These are phyloP conservation scores for Melaleuca alternifolia DNA, from an alignment of 345 rosid species.

Conservation along the genomic window DNA sequence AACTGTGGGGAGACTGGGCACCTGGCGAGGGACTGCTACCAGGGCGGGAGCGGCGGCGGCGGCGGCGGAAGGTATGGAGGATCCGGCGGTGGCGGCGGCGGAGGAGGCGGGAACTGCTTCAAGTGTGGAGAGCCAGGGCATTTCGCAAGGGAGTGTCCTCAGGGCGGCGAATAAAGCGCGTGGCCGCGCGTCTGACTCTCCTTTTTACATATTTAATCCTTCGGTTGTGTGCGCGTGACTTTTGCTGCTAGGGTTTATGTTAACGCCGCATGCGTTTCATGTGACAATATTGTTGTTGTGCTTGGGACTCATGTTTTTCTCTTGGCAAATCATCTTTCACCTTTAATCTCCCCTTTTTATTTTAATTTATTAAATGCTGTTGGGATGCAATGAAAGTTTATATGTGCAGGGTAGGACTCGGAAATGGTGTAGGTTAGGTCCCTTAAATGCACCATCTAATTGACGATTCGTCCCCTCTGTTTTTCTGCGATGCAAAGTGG, in stretches of 20 bases:
- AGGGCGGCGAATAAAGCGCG: slow-evolving; percentile 26
- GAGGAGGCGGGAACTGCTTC: slow-evolving; percentile 45
- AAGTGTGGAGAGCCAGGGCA: slow-evolving; percentile 82
- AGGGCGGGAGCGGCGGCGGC: slow-evolving; percentile 27
- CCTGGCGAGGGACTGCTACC: slow-evolving; percentile 42
- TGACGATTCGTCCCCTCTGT: neutral
- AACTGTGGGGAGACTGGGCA: slow-evolving; percentile 36
- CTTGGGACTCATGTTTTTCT: neutral
- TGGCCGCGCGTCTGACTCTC: neutral
- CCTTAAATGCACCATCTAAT: neutral
- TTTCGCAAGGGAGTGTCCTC: slow-evolving; percentile 78
- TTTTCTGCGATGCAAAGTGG: neutral
- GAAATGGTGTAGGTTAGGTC: neutral
- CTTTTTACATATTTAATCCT: neutral
- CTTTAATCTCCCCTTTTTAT: neutral
- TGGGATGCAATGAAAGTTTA: neutral
- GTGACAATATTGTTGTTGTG: neutral
- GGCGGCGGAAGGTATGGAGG: slow-evolving; percentile 16
- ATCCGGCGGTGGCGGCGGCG: slow-evolving; percentile 23
- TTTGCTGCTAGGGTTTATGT: neutral
- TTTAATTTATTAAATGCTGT: neutral
- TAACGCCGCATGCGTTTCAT: neutral
- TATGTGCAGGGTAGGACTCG: neutral
- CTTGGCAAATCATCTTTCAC: neutral
- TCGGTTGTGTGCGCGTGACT: neutral